Evolutionary conservation across 2,329 filamentous ascomycete species (phyloP).

Genomic region (Neonectria hederae): DNA sequence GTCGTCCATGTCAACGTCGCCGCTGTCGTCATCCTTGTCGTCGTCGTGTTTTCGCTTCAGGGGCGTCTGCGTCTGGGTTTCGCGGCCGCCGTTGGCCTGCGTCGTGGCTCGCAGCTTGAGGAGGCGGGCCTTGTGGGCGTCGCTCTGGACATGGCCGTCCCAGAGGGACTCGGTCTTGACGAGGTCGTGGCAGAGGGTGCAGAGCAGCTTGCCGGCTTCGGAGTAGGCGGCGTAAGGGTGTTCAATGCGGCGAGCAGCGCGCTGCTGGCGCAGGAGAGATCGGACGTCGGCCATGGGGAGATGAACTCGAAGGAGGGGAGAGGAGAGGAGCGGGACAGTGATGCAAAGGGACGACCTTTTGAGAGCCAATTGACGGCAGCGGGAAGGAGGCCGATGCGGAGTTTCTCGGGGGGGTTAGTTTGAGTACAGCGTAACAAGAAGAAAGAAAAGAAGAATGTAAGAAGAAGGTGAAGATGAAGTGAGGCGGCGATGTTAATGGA

Average conservation of each 20-base stretch:
- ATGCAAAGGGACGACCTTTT: slow-evolving; percentile 5
- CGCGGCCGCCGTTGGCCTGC: slow-evolving; percentile 26
- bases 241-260: slow-evolving; percentile 76
- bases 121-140: slow-evolving; percentile 50
- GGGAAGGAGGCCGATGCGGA: background rate
- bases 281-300: slow-evolving; percentile 78
- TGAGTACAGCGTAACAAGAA: background rate
- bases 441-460: slow-evolving; percentile 13
- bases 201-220: slow-evolving; percentile 72
- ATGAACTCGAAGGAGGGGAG: slow-evolving; percentile 4
- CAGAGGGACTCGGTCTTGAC: slow-evolving; percentile 74
- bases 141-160: slow-evolving; percentile 67
- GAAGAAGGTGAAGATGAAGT: slow-evolving; percentile 21
- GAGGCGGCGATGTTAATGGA: slow-evolving; percentile 8
- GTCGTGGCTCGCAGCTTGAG: slow-evolving; percentile 36
- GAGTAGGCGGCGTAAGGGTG: slow-evolving; percentile 76
- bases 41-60: slow-evolving; percentile 50
- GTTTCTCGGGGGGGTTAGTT: background rate
- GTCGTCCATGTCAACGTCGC: slow-evolving; percentile 50
- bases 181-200: slow-evolving; percentile 70
- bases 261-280: slow-evolving; percentile 80
- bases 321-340: slow-evolving; percentile 8
- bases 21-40: slow-evolving; percentile 40
- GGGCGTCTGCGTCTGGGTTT: slow-evolving; percentile 22
- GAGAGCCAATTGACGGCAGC: slow-evolving; percentile 23